These are phyloP conservation scores for Aurantiochytrium sp. DNA, from an alignment of 108 stramenopile species.

Conservation along the genomic window DNA sequence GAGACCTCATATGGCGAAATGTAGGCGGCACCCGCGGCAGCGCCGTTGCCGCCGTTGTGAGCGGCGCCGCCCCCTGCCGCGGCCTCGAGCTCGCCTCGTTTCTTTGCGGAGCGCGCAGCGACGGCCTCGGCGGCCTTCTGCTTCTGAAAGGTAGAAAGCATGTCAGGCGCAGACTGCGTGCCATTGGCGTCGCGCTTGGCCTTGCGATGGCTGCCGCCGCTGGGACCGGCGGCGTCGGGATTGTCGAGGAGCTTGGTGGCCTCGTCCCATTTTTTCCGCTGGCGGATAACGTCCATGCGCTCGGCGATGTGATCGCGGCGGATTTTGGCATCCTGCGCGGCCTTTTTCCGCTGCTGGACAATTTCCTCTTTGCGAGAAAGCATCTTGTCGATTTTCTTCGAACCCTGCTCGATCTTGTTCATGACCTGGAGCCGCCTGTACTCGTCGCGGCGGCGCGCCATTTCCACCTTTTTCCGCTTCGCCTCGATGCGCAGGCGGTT, in stretches of 20 bases:
- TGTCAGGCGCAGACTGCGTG: background rate
- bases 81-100: background rate
- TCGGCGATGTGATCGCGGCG: background rate
- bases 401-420: constrained; percentile 55
- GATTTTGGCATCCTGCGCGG: background rate
- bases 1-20: background rate
- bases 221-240: background rate
- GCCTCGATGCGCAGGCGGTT: constrained; percentile 55
- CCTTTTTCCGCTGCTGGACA: background rate
- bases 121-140: constrained; percentile 4
- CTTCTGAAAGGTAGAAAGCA: background rate
- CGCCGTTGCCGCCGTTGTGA: background rate
- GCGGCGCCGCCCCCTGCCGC: background rate
- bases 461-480: constrained; percentile 65
- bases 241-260: background rate
- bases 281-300: background rate
- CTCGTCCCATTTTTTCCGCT: constrained; percentile 19
- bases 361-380: constrained; percentile 42
- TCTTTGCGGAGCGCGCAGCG: background rate
- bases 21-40: background rate
- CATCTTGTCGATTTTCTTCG: constrained; percentile 54
- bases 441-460: constrained; percentile 60
- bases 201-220: background rate
- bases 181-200: background rate
- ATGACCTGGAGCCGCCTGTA: constrained; percentile 59